These are phyloP conservation scores for Gliomastix tumulicola DNA, from an alignment of 2,329 filamentous ascomycete genomes.

Conservation along the genomic window DNA sequence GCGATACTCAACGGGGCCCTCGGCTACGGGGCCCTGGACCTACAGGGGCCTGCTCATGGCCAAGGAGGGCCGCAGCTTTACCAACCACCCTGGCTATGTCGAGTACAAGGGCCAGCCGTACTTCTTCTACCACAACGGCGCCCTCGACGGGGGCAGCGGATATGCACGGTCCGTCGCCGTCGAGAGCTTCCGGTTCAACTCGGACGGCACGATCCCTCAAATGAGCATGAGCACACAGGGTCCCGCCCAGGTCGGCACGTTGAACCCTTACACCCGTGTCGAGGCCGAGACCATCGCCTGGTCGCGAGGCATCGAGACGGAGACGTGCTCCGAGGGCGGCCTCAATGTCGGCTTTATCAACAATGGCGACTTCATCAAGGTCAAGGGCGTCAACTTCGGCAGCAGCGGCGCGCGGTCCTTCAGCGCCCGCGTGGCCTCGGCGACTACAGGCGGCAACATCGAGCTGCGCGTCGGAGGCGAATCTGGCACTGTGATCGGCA, in stretches of 20 bases:
- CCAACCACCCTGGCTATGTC: constrained; percentile 19
- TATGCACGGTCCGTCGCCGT: constrained; percentile 17
- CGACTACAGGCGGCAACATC: constrained; percentile 13
- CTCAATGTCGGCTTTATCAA: constrained; percentile 15
- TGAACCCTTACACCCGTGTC: constrained; percentile 16
- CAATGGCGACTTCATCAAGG: constrained; percentile 22
- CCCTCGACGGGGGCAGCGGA: constrained; percentile 16
- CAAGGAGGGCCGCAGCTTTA: constrained; percentile 16
- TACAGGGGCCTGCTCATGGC: constrained; percentile 19
- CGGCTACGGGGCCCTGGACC: constrained; percentile 19
- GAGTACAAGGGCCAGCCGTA: constrained; percentile 18
- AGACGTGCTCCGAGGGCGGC: constrained; percentile 14
- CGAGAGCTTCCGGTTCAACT: constrained; percentile 16
- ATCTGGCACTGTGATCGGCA: constrained; percentile 14
- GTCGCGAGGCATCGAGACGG: constrained; percentile 14
- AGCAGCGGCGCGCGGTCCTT: constrained; percentile 12
- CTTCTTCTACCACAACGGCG: constrained; percentile 24
- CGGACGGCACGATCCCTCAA: constrained; percentile 18
- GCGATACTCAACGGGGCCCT: constrained; percentile 16
- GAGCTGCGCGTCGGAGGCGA: constrained; percentile 16
- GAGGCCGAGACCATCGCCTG: constrained; percentile 21
- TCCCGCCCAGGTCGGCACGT: constrained; percentile 13
- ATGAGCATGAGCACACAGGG: constrained; percentile 17
- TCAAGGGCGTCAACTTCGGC: constrained; percentile 20
- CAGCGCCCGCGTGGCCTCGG: constrained; percentile 15